Evolutionary conservation across 73 alveolate genomes (phyloP), one percentile per base, ranked within the genome.

Genomic region (Paramecium sonneborni): DNA sequence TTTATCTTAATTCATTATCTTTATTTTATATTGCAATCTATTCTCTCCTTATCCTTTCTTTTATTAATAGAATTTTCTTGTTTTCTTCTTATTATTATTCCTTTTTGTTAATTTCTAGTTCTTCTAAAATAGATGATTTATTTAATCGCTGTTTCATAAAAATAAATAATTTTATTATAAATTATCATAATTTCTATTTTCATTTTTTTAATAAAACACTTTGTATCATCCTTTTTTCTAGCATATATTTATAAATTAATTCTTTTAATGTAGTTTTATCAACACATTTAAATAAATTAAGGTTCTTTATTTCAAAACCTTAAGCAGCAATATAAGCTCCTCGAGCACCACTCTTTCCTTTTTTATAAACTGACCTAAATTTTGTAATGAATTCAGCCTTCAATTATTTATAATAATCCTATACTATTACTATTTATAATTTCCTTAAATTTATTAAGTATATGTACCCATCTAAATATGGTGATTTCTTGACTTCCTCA

Each of bases 401-500:
- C 18, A 79, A 79, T 11, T 20, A 21, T 79, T 41, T 41, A n/a
- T 43, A 79, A 46, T 43, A 44, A 43, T 43, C 18, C 20, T 18
- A 3, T 41, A 39, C 90, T 11, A 79, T 79, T 43, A 23, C 30
- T 14, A 9, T 6, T 44, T 79, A 44, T 38, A 79, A 2, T 43
- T 79, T 79, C 14, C 72, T 79, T 26, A 14, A 7, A 26, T 14
- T 12, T 30, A 62, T 30, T 30, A 26, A 30, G 24, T 23, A 62
- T 1, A 18, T 52, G 10, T 62, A 62, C 84, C 39, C 84, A 79
- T 79, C 90, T 46, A 79, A 43, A 79, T 79, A 79, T 20, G 90
- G 90, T 2, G 90, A 39, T 46, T 79, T 79, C 34, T 79, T 79
- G 5, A 79, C 34, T 24, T 79, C 90, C 30, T 79, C 90, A 79